phyloP scores from a whole-genome alignment of 495 filamentous ascomycete species.

The Hyaloscypha variabilis region DNA sequence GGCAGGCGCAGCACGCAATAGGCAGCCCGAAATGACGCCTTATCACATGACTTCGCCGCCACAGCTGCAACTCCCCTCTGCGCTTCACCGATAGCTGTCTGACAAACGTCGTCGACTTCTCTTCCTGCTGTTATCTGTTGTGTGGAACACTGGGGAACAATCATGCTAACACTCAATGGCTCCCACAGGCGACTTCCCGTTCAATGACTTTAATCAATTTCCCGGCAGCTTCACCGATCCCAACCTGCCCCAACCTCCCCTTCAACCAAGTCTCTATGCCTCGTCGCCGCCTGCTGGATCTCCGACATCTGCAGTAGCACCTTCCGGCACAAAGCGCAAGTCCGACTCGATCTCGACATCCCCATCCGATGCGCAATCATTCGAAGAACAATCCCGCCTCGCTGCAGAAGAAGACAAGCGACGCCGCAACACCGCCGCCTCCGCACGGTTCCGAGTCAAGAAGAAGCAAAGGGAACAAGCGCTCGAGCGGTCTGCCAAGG shows the following conservation, averaged over 20 bases:
- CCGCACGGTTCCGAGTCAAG: slow-evolving; percentile 94
- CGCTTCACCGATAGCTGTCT: not conserved
- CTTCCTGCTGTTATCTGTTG: slow-evolving; percentile 6
- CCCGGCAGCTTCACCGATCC: slow-evolving; percentile 36
- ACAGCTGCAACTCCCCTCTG: not conserved
- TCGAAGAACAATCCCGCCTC: slow-evolving; percentile 71
- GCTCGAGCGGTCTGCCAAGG: slow-evolving; percentile 87
- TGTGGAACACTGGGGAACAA: not conserved
- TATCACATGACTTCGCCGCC: slow-evolving; percentile 23
- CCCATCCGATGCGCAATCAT: slow-evolving; percentile 37
- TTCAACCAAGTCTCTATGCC: slow-evolving; percentile 43
- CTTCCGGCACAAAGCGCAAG: slow-evolving; percentile 53
- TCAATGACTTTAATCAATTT: slow-evolving; percentile 38
- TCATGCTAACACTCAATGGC: slow-evolving; percentile 15
- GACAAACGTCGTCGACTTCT: not conserved
- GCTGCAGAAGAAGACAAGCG: slow-evolving; percentile 98
- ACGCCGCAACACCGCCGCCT: slow-evolving; percentile 92
- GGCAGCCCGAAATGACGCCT: not conserved
- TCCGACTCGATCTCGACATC: slow-evolving; percentile 38
- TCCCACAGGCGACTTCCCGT: slow-evolving; percentile 30
- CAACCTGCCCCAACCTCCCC: slow-evolving; percentile 44
- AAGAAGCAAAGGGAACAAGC: slow-evolving; percentile 98
- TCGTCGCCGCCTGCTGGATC: slow-evolving; percentile 45
- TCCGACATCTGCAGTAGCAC: slow-evolving; percentile 37
- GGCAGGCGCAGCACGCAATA: not conserved